Percentiles rank a stretch among this genome's conserved stretches.
Evolutionary conservation across 176 grass and related monocot species (phyloP).

Genomic region (Bolboschoenus planiculmis): DNA sequence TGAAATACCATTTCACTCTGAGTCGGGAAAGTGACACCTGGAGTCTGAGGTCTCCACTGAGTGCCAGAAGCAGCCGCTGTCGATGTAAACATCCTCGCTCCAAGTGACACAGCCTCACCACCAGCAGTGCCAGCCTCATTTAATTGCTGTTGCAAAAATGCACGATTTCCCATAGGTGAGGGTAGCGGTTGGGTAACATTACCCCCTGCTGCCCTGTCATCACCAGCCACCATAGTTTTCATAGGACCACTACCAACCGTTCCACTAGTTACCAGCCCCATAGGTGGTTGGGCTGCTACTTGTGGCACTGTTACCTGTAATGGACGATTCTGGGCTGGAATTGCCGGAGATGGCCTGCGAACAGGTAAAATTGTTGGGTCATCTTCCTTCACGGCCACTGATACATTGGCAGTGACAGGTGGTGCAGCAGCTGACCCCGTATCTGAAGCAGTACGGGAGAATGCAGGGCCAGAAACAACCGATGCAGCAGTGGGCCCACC

Average conservation of each 20-base stretch:
- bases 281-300: conserved; percentile 39
- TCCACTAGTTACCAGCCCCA: conserved; percentile 48
- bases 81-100: conserved; percentile 65
- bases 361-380: conserved; percentile 60
- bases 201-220: conserved; percentile 40
- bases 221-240: conserved; percentile 40
- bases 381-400: conserved; percentile 63
- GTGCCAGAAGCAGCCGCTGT: conserved; percentile 56
- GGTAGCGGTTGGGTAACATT: conserved; percentile 43
- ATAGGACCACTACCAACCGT: conserved; percentile 35
- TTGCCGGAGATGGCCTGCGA: conserved; percentile 59
- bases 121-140: conserved; percentile 45
- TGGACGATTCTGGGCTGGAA: conserved; percentile 26
- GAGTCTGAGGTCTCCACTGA: conserved; percentile 70
- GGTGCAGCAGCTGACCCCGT: conserved; percentile 37
- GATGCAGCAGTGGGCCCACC: conserved; percentile 38
- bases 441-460: conserved; percentile 49
- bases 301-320: conserved; percentile 18
- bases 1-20: conserved; percentile 68
- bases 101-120: conserved; percentile 41
- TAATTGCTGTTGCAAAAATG: conserved; percentile 47
- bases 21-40: conserved; percentile 58
- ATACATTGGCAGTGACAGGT: conserved; percentile 41
- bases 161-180: conserved; percentile 64
- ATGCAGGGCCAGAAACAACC: conserved; percentile 42